Conservation (phyloP, 2,329 filamentous ascomycete genomes). For the Diaporthe ampelina region DNA sequence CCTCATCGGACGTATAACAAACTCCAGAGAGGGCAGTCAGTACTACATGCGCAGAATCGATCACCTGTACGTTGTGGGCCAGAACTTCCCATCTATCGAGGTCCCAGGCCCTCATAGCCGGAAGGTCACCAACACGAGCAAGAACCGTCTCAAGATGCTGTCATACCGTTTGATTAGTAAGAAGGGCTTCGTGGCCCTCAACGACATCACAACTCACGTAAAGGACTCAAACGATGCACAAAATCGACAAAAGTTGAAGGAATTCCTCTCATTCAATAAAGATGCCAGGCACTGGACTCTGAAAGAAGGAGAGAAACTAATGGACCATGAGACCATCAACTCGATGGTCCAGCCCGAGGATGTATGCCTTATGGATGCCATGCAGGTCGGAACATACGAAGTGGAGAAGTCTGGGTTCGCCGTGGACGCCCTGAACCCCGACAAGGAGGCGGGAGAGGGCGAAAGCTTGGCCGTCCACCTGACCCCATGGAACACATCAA, state of each 20-base stretch:
- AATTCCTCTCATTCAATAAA: slow-evolving; percentile 93
- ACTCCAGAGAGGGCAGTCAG: slow-evolving; percentile 80
- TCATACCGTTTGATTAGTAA: slow-evolving; percentile 89
- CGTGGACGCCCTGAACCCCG: slow-evolving; percentile 75
- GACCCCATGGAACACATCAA: slow-evolving; percentile 96
- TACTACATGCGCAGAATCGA: slow-evolving; percentile 93
- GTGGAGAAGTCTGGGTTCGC: slow-evolving; percentile 90
- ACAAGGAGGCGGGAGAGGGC: slow-evolving; percentile 74
- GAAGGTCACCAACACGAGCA: slow-evolving; percentile 96
- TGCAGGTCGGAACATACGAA: slow-evolving; percentile 95
- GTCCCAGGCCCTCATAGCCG: slow-evolving; percentile 94
- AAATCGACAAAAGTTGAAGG: slow-evolving; percentile 96
- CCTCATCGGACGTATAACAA: slow-evolving; percentile 85
- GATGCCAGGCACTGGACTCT: slow-evolving; percentile 90
- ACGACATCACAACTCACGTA: slow-evolving; percentile 92
- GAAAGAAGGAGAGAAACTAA: slow-evolving; percentile 78
- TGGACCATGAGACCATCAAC: slow-evolving; percentile 85
- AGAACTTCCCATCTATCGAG: slow-evolving; percentile 92
- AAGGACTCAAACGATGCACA: slow-evolving; percentile 95
- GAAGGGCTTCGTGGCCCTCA: slow-evolving; percentile 79
- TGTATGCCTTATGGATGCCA: slow-evolving; percentile 92
- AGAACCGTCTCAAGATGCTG: slow-evolving; percentile 97
- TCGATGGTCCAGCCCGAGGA: slow-evolving; percentile 96
- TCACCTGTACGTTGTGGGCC: slow-evolving; percentile 90
- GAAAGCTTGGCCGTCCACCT: slow-evolving; percentile 86